Conservation (phyloP, 805 yeast species). For the Cyberlindnera euphorbiae region DNA sequence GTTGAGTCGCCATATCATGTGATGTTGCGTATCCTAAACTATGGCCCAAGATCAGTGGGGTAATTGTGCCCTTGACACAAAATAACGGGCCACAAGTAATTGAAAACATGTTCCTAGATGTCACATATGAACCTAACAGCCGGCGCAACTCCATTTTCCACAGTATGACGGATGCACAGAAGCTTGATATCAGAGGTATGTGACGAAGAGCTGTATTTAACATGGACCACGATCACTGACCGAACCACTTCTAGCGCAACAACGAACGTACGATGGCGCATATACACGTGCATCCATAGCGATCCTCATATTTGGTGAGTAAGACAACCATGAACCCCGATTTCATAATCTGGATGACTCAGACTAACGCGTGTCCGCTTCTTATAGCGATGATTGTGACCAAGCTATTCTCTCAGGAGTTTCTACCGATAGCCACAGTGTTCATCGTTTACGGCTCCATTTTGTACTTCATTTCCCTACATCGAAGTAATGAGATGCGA, state of each 20-base stretch:
- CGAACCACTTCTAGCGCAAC: slow-evolving; percentile 24
- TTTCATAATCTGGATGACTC: no score
- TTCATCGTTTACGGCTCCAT: slow-evolving; percentile 57
- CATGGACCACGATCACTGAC: slow-evolving; percentile 39
- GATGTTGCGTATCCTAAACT: no score
- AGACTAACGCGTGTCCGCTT: no score
- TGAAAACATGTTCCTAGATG: no score
- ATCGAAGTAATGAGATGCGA: slow-evolving; percentile 30
- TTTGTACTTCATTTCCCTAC: slow-evolving; percentile 35
- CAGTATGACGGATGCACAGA: neutral
- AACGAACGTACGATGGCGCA: slow-evolving; percentile 82
- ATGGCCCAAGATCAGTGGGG: no score
- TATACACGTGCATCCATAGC: slow-evolving; percentile 71
- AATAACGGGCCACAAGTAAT: no score
- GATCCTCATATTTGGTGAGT: slow-evolving; percentile 47
- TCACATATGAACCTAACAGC: neutral
- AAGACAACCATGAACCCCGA: no score
- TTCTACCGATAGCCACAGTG: slow-evolving; percentile 60
- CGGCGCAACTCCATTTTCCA: neutral
- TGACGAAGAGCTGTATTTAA: no score
- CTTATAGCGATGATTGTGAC: slow-evolving; percentile 44
- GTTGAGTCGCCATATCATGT: no score
- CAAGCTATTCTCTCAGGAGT: slow-evolving; percentile 59
- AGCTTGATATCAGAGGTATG: neutral
- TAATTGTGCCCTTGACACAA: no score